Evolutionary conservation across 176 grass and related monocot genomes (phyloP), one percentile per base, ranked within the genome.

Genomic region (Oryza longistaminata): DNA sequence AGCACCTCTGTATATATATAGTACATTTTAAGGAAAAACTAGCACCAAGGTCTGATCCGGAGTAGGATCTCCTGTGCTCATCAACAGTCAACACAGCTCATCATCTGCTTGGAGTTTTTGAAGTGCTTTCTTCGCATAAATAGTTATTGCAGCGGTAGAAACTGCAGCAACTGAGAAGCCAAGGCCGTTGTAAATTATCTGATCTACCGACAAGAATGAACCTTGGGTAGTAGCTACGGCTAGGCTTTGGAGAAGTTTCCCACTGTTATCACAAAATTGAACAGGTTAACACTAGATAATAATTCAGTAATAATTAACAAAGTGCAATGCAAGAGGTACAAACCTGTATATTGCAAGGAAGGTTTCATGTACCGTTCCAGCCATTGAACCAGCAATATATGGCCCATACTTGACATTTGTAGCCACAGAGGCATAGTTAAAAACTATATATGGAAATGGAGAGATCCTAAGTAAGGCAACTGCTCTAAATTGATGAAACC

Each of bases 321-420:
- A 61, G 58, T 62, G 37, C 1, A 53, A 35, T 61, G 64, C 66
- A 76, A 39, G 35, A 69, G 64, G 40, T 82, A 68, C 91, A 83
- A 74, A 98, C 96, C 91, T 93, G 89, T 98, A 98, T 79, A 98
- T 98, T 74, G 93, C 92, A 87, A 98, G 90, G 83, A 95, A 95
- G 42, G 88, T 92, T 83, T 98, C 96, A 60, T 93, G 96, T 78
- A 98, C 29, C 9, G 93, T 98, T 88, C 96, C 96, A 42, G 91
- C 78, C 85, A 93, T 88, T 24, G 96, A 93, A 66, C 96, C 96
- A 83, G 65, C 81, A 68, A 98, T 92, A 83, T 98, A 98, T 44
- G 96, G 96, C 62, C 90, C 81, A 85, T 93, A 98, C 81, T 91
- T 88, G 16, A 98, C 91, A 90, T 95, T 93, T n/a, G 96, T 98